Conservation (phyloP, 352 stramenopile genomes). For the Phytopythium sindhum region DNA sequence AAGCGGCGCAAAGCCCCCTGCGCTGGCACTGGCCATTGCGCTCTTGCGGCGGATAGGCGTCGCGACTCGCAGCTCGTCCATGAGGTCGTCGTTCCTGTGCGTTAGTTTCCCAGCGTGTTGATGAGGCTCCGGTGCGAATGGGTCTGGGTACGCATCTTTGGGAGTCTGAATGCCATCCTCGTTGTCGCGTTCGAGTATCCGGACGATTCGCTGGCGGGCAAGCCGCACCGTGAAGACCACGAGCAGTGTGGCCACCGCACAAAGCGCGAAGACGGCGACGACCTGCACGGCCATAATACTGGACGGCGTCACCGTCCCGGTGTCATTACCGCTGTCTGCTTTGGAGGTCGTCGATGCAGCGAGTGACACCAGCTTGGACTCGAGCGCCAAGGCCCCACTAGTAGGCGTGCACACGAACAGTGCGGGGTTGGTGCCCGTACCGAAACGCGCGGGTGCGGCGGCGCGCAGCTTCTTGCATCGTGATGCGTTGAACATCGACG, state of each 20-base stretch:
- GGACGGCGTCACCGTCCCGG: slow-evolving; percentile 19
- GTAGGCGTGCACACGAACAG: slow-evolving; percentile 8
- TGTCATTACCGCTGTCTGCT: background rate
- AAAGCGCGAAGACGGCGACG: slow-evolving; percentile 7
- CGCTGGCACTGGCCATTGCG: slow-evolving; percentile 4
- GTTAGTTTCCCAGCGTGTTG: background rate
- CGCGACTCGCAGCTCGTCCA: slow-evolving; percentile 5
- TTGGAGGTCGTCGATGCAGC: background rate
- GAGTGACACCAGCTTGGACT: slow-evolving; percentile 4
- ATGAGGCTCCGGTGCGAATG: background rate
- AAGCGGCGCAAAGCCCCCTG: background rate
- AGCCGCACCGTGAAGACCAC: slow-evolving; percentile 22
- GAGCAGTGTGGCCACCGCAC: slow-evolving; percentile 15
- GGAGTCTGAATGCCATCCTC: slow-evolving; percentile 6
- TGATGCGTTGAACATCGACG: slow-evolving; percentile 5
- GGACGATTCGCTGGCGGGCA: slow-evolving; percentile 5
- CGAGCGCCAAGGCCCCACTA: slow-evolving; percentile 5
- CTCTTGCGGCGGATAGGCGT: slow-evolving; percentile 8
- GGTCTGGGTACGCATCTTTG: background rate
- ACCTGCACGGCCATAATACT: slow-evolving; percentile 43
- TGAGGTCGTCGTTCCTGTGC: slow-evolving; percentile 1
- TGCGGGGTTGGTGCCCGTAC: slow-evolving; percentile 3
- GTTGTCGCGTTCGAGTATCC: background rate
- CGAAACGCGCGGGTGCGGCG: slow-evolving; percentile 4
- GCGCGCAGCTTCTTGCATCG: slow-evolving; percentile 4